Evolutionary conservation across 164 flowering plant genomes (phyloP).

Genomic region (Warburgia ugandensis): DNA sequence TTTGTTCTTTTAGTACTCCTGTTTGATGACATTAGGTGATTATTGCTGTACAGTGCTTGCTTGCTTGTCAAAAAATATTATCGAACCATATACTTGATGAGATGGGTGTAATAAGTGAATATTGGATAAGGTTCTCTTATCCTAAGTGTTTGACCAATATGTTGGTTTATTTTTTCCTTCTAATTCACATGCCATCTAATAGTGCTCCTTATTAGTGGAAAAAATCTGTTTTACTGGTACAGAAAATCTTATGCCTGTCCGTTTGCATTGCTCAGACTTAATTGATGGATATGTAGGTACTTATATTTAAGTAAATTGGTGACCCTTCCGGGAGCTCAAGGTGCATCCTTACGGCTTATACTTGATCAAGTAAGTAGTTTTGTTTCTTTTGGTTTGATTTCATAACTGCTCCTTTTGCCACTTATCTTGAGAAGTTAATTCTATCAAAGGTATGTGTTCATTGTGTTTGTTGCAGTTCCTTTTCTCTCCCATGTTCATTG

Average conservation of each 20-base stretch:
- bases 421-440: neutral
- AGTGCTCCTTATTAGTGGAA: neutral
- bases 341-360: constrained; percentile 63
- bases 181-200: no score
- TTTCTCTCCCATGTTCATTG: constrained; percentile 78
- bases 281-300: constrained; percentile 39
- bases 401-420: neutral
- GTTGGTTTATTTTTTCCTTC: no score
- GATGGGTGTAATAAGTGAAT: no score
- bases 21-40: no score
- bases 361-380: constrained; percentile 71
- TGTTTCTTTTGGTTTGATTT: neutral
- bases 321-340: constrained; percentile 57
- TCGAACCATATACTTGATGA: no score
- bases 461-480: constrained; percentile 48
- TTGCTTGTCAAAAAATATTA: no score
- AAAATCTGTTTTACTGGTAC: neutral
- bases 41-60: no score
- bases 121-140: no score
- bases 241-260: neutral
- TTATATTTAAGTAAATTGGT: constrained; percentile 61
- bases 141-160: no score
- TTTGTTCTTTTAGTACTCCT: no score
- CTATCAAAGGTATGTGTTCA: neutral
- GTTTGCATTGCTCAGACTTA: no score